These are phyloP conservation scores for Sordariomycetes sp. DNA, from an alignment of 2,329 filamentous ascomycete species.

Conservation along the genomic window DNA sequence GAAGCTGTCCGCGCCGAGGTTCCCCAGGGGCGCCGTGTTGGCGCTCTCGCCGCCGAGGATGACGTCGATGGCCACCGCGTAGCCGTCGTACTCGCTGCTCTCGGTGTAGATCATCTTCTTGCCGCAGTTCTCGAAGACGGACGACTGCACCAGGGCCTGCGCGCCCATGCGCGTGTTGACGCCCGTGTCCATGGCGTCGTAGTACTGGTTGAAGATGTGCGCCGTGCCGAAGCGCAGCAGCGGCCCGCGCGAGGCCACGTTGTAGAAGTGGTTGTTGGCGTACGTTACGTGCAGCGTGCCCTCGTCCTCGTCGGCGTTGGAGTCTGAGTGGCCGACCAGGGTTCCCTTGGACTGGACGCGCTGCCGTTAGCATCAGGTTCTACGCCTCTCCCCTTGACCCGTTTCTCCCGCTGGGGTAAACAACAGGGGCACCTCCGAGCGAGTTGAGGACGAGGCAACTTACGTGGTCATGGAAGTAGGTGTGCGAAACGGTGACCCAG, in stretches of 20 bases:
- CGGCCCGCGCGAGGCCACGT: slow-evolving; percentile 51
- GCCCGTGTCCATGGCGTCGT: slow-evolving; percentile 28
- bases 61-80: slow-evolving; percentile 24
- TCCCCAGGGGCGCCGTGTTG: slow-evolving; percentile 13
- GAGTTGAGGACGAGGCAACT: background rate
- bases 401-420: too few species aligned
- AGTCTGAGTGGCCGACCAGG: slow-evolving; percentile 50
- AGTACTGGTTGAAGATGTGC: slow-evolving; percentile 37
- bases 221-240: slow-evolving; percentile 51
- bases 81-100: slow-evolving; percentile 28
- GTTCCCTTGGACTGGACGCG: slow-evolving; percentile 35
- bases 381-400: too few species aligned
- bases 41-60: slow-evolving; percentile 33
- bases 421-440: too few species aligned
- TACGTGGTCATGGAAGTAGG: slow-evolving; percentile 29
- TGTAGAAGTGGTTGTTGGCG: slow-evolving; percentile 49
- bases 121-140: slow-evolving; percentile 31
- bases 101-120: slow-evolving; percentile 20
- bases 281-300: slow-evolving; percentile 49
- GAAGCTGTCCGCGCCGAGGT: slow-evolving; percentile 5
- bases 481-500: slow-evolving; percentile 29
- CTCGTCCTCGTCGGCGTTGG: slow-evolving; percentile 45
- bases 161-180: slow-evolving; percentile 45
- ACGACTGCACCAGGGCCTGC: slow-evolving; percentile 43
- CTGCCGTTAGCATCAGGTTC: too few species aligned